Evolutionary conservation across 257 asterid genomes (phyloP), one percentile per base, ranked within the genome.

Genomic region (Gentiana macrophylla): DNA sequence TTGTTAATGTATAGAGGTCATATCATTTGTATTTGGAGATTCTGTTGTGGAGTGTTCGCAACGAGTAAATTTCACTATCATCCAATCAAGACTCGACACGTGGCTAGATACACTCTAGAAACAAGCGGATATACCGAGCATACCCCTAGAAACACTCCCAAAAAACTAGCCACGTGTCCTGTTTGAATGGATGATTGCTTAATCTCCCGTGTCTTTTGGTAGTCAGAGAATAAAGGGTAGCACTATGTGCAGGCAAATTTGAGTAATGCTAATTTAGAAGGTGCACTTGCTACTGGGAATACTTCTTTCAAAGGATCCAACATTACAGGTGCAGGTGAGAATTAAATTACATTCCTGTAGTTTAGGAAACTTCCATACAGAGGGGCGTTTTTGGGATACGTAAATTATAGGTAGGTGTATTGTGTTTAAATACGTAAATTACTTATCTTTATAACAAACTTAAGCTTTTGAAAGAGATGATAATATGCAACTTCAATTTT

Each of bases 191-290:
- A 24, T 24, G 24, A 24, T 24, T 24, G 24, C 24, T 0, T 24
- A 24, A 24, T 24, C 24, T 24, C 24, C 24, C 24, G 24, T 24
- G 24, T 24, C 24, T 24, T 24, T 24, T 24, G 24, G 24, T 0
- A 24, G 24, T 24, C 24, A 24, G 24, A 24, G 24, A 24, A 24
- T 24, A 24, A 24, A 24, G 24, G 24, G 24, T 24, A 24, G 24
- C 24, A n/a, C 53, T 36, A 57, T 59, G 47, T 62, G 49, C 70
- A 89, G 97, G 95, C 63, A 56, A 91, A 87, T 73, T 71, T 91
- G 75, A 91, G 77, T 76, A 85, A 85, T 59, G 98, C 97, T 61
- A 92, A 84, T 73, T 77, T 92, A 52, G 98, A 92, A 78, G 95
- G 95, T 55, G 98, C 98, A 54, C 87, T 85, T 64, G 77, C 88